Conservation (phyloP, 257 asterid genomes). For the Nyctanthes arbortristis region DNA sequence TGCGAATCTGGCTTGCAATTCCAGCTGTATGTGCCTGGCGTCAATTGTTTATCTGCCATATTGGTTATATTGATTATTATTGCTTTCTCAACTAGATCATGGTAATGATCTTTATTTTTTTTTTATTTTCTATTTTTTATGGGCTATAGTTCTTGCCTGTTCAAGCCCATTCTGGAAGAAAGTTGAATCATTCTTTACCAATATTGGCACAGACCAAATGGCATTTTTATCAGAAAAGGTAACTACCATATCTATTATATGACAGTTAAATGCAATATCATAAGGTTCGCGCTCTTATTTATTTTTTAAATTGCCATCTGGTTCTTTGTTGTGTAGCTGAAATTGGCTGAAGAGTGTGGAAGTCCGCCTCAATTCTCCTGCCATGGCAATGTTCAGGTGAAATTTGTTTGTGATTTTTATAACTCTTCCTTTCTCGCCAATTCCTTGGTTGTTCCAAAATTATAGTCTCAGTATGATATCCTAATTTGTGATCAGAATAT, state of each 20-base stretch:
- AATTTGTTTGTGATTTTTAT: conserved; percentile 28
- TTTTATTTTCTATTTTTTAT: conserved; percentile 23
- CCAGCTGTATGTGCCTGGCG: conserved; percentile 50
- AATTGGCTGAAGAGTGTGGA: conserved; percentile 56
- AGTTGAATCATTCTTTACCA: conserved; percentile 64
- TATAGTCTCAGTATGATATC: not conserved
- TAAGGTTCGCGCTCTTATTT: conserved; percentile 6
- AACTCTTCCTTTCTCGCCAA: conserved; percentile 12
- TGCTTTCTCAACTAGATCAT: conserved; percentile 8
- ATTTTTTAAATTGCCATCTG: conserved; percentile 4
- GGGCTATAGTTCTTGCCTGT: conserved; percentile 71
- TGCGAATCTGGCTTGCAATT: conserved; percentile 67
- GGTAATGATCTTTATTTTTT: conserved; percentile 9
- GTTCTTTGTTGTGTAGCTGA: conserved; percentile 51
- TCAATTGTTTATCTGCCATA: not conserved
- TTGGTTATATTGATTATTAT: conserved; percentile 1
- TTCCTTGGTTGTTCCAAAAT: not conserved
- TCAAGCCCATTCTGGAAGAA: conserved; percentile 83
- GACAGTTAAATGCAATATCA: conserved; percentile 19
- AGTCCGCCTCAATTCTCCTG: conserved; percentile 40
- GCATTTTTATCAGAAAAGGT: conserved; percentile 73
- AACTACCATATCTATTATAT: conserved; percentile 18
- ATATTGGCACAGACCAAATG: conserved; percentile 63
- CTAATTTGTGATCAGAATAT: too few relatives aligned
- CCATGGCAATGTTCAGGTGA: conserved; percentile 45